phyloP scores from a whole-genome alignment of 148 eudicot genomes.

The Diospyros kaki region DNA sequence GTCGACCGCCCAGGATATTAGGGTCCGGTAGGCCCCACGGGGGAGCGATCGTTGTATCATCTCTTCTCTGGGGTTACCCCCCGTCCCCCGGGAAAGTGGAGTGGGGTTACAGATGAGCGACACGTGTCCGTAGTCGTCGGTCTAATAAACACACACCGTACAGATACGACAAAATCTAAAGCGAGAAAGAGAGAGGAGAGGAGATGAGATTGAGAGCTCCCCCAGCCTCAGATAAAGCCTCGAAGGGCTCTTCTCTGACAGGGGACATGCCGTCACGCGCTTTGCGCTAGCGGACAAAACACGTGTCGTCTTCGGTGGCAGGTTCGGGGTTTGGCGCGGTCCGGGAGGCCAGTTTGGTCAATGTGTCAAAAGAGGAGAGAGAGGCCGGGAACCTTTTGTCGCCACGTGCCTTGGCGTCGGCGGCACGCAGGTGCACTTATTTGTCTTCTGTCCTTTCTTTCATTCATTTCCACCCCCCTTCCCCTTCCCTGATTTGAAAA shows the following conservation, averaged over 20 bases:
- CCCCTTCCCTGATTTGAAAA: not conserved
- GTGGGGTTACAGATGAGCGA: not conserved
- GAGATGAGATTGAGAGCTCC: too few species aligned
- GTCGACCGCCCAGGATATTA: not conserved
- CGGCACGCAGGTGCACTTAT: slow-evolving; percentile 35
- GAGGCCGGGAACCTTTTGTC: slow-evolving; percentile 22
- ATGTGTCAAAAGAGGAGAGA: not conserved
- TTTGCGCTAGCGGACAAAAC: slow-evolving; percentile 22
- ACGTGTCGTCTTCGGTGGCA: slow-evolving; percentile 26
- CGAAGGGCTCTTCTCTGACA: slow-evolving; percentile 11
- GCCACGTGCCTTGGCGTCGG: slow-evolving; percentile 49
- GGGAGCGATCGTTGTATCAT: slow-evolving; percentile 4
- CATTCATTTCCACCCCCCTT: not conserved
- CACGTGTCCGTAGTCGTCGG: slow-evolving; percentile 23
- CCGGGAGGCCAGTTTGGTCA: slow-evolving; percentile 20
- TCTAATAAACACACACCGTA: slow-evolving; percentile 2
- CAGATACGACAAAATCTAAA: slow-evolving; percentile 30
- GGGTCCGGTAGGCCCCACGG: not conserved
- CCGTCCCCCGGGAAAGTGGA: too few species aligned
- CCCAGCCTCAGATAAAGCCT: not conserved
- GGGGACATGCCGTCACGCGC: slow-evolving; percentile 30
- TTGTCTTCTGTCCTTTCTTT: slow-evolving; percentile 6
- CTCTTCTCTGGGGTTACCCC: slow-evolving; percentile 7
- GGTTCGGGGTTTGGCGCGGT: slow-evolving; percentile 1
- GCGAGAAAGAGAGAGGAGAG: not conserved